phyloP scores from a whole-genome alignment of 345 rosid species.

The Lagerstroemia speciosa region DNA sequence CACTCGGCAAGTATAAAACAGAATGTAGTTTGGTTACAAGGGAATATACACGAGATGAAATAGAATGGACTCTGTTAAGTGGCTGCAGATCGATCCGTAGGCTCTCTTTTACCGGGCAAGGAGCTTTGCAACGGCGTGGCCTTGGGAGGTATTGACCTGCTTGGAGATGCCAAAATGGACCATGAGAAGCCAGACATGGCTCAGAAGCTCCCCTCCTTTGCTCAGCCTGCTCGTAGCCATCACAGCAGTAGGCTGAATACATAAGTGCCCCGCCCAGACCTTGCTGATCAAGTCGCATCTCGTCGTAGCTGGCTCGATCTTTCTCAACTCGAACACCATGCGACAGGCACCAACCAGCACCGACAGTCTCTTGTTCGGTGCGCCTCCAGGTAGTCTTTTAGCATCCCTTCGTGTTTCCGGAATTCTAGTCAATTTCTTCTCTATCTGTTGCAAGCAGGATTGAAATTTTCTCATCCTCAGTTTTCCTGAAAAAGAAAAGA shows the following conservation, averaged over 20 bases:
- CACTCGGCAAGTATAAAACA: no score
- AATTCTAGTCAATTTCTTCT: neutral
- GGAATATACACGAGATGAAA: no score
- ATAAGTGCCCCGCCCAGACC: conserved; percentile 18
- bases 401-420: neutral
- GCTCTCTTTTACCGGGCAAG: neutral
- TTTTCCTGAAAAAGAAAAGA: neutral
- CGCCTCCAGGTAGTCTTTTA: conserved; percentile 74
- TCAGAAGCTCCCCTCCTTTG: conserved; percentile 48
- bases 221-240: conserved; percentile 30
- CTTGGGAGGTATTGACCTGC: conserved; percentile 30
- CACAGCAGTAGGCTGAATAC: conserved; percentile 19
- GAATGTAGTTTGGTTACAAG: no score
- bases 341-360: conserved; percentile 21
- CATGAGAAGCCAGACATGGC: conserved; percentile 45
- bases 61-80: no score
- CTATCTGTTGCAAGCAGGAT: neutral
- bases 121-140: conserved; percentile 32
- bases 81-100: no score
- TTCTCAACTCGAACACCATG: conserved; percentile 1
- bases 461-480: neutral
- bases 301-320: neutral
- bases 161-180: conserved; percentile 47
- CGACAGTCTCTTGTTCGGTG: conserved; percentile 69
- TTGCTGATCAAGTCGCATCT: conserved; percentile 12